Conservation (phyloP, 345 rosid species). For the Aethionema arabicum region DNA sequence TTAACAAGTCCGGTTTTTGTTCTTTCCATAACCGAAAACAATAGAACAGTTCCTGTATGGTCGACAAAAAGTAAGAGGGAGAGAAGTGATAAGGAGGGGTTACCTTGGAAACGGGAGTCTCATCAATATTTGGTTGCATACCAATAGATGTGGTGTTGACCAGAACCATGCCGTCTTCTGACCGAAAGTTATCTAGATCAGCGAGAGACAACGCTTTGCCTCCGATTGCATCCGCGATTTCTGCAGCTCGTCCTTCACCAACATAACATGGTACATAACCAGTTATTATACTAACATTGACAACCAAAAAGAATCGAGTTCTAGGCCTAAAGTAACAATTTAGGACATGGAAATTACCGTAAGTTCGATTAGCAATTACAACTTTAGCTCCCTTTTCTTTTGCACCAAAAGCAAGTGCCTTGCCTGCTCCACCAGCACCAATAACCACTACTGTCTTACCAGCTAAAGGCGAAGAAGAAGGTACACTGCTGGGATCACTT, state of each 20-base stretch:
- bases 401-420: constrained; percentile 96
- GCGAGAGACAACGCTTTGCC: constrained; percentile 72
- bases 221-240: constrained; percentile 72
- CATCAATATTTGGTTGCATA: constrained; percentile 87
- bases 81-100: constrained; percentile 16
- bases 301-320: background rate
- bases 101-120: constrained; percentile 89
- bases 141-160: constrained; percentile 95
- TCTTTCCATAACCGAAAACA: background rate
- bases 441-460: constrained; percentile 85
- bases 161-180: constrained; percentile 79
- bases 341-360: constrained; percentile 43
- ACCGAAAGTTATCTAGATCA: constrained; percentile 63
- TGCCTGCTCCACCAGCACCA: constrained; percentile 97
- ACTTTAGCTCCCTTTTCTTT: constrained; percentile 85
- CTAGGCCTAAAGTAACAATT: constrained; percentile 5
- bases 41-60: background rate
- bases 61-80: background rate
- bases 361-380: constrained; percentile 87
- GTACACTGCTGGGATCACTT: constrained; percentile 30
- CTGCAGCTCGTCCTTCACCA: constrained; percentile 65
- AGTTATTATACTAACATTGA: constrained; percentile 6
- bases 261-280: constrained; percentile 27
- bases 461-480: constrained; percentile 56
- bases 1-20: background rate